Conservation (phyloP, 192 early-diverging fungal species). For the Mortierella claussenii region DNA sequence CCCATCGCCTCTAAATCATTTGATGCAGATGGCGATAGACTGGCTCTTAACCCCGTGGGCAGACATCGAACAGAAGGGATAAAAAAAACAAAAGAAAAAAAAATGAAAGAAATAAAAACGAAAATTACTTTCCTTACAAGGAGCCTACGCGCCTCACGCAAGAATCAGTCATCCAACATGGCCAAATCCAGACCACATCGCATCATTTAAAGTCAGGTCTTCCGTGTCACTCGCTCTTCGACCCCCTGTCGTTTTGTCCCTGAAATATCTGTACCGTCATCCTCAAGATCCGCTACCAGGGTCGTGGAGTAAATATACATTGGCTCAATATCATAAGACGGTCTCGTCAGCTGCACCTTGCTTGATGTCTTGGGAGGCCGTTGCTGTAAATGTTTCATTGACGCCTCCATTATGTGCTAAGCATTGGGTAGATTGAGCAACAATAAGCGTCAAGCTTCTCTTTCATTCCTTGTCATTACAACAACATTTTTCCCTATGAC, state of each 20-base stretch:
- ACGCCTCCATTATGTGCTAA: conserved; percentile 19
- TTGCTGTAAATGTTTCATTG: conserved; percentile 26
- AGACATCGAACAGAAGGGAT: no score
- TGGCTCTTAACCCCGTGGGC: no score
- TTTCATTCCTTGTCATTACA: not conserved
- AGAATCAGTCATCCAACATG: no score
- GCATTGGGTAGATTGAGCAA: not conserved
- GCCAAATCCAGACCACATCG: no score
- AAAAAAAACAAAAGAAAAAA: no score
- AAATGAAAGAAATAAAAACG: not conserved
- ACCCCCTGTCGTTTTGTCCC: no score
- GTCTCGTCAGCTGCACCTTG: conserved; percentile 20
- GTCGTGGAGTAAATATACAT: conserved; percentile 15
- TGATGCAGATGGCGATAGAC: conserved; percentile 43
- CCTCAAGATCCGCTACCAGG: conserved; percentile 10
- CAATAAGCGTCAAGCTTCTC: conserved; percentile 1
- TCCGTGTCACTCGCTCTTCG: no score
- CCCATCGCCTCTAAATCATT: conserved; percentile 43
- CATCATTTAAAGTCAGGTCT: no score
- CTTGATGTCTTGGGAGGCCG: conserved; percentile 14
- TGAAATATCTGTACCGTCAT: no score
- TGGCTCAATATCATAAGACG: conserved; percentile 33
- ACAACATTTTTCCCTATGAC: conserved; percentile 1
- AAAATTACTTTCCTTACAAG: no score
- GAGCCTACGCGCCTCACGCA: no score